Conservation (phyloP, 176 grass and related monocot genomes). For the Triticum dicoccoides region DNA sequence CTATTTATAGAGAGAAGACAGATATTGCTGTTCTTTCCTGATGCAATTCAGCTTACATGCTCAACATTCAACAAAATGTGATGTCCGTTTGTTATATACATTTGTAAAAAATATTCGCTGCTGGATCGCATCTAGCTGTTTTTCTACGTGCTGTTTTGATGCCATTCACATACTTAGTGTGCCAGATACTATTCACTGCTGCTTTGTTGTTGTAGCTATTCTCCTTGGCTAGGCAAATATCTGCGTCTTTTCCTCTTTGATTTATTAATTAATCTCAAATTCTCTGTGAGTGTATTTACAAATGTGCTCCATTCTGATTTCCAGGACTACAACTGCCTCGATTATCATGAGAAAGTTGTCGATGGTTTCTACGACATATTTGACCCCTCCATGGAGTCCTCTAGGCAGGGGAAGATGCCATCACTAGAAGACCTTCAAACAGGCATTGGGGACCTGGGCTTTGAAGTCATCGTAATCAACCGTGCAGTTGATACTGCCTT, state of each 20-base stretch:
- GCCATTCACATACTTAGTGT: neutral
- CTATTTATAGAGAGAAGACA: slow-evolving; percentile 14
- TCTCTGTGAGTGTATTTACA: neutral
- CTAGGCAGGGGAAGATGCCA: slow-evolving; percentile 75
- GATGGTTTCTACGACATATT: slow-evolving; percentile 99
- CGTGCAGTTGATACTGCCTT: slow-evolving; percentile 76
- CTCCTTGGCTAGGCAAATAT: neutral
- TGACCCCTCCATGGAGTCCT: slow-evolving; percentile 59
- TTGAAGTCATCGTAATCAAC: slow-evolving; percentile 98
- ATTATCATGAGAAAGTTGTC: slow-evolving; percentile 92
- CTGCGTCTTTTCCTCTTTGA: neutral
- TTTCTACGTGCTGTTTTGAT: neutral
- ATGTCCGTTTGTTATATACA: neutral
- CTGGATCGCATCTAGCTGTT: neutral
- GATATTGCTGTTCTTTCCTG: neutral
- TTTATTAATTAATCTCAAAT: slow-evolving; percentile 12
- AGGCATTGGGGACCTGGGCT: slow-evolving; percentile 89
- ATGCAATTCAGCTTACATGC: neutral
- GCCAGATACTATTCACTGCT: slow-evolving; percentile 1
- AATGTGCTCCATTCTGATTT: slow-evolving; percentile 35
- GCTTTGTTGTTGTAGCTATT: neutral
- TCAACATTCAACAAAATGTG: neutral
- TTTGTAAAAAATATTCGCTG: neutral
- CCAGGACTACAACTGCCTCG: slow-evolving; percentile 91
- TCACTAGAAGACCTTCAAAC: slow-evolving; percentile 87